Evolutionary conservation across 441 rosid species (phyloP), one percentile per base, ranked within the genome.

Genomic region (Adansonia madagascariensis): DNA sequence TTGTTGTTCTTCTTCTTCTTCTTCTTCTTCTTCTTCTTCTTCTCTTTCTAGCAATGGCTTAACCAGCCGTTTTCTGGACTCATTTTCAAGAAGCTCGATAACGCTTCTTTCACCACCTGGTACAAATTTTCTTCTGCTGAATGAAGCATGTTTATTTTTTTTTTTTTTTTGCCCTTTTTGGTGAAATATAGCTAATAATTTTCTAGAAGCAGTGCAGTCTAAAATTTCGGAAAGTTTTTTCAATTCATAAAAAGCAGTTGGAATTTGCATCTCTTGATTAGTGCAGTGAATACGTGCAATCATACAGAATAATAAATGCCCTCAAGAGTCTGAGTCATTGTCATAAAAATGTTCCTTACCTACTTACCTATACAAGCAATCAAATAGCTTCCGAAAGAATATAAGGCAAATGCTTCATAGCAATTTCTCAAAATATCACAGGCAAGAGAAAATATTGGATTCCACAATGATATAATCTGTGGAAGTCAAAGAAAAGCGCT

Each of bases 321-420:
- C 31, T 18, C 27, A 18, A 9, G 62, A 57, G 62, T 57, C 31
- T 27, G 31, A 27, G 31, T 1, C 31, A 27, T 27, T 27, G 27
- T 52, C 24, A 57, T 20, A 53, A 73, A 74, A 47, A 3, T 49
- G 55, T 4, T 74, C 59, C 22, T 83, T 85, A 94, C 97, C 97
- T n/a, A 95, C 22, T 82, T 84, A 94, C 98, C 98, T n/a, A 95
- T 88, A 82, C 98, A 95, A 60, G 99, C 96, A 75, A 95, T 86
- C 88, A 95, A 84, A 82, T 92, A 93, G 80, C 98, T 92, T 71
- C 98, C 96, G 75, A 93, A 95, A 62, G 98, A 87, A 68, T 95
- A 95, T 76, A 92, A 81, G 65, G 97, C 99, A 82, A 93, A 92
- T 39, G 99, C 99, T 78, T 95, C 99, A 27, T 92, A 90, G 84